Base-by-base conservation (phyloP, 2,329 filamentous ascomycete species). In the Curvularia lunata region DNA sequence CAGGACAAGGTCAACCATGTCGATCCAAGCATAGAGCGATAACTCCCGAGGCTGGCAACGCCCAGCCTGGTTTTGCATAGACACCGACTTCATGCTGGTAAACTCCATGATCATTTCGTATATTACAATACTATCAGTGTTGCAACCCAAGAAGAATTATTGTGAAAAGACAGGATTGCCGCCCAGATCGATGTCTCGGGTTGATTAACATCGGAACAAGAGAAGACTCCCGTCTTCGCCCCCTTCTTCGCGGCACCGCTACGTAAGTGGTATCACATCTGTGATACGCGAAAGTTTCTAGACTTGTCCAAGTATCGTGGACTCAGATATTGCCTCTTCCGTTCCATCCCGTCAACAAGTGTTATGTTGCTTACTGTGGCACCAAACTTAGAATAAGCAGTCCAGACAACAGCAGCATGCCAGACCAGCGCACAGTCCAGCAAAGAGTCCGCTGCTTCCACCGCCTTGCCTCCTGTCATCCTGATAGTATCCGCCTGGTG, bases 401-500 rank as follows among this genome's bases (percentile, higher is more conserved):
- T 83, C 81, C 72, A 83, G 76, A 75, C 81, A 83, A 65, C 81
- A 83, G 64, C 82, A 83, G 65, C 81, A 82, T 37, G 82, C 81
- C 69, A 82, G 61, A 53, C 73, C 76, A 9, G 76, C 81, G 58
- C 81, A 68, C 42, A 81, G 62, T 16, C 76, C 81, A 3, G 77
- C 77, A 37, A 80, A 73, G 32, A 81, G 68, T 1, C 81, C 81
- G 4, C 72, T 75, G 23, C 66, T 56, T n/a, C 54, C 70, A 16
- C 70, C 67, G 8, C 32, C 51, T 16, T 71, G 54, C 42, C 61
- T 72, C 61, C 61, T 72, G n/a, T 67, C 62, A 56, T 77, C 72
- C 32, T 74, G 63, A 51, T 79, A 79, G 57, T 80, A 77, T 5
- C 79, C 79, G 32, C 71, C 71, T 4, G 60, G 72, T 19, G 72